Percentiles rank a stretch among this genome's conserved stretches.
Evolutionary conservation across 192 early-diverging fungal species (phyloP).

Genomic region (Umbelopsis ramanniana): DNA sequence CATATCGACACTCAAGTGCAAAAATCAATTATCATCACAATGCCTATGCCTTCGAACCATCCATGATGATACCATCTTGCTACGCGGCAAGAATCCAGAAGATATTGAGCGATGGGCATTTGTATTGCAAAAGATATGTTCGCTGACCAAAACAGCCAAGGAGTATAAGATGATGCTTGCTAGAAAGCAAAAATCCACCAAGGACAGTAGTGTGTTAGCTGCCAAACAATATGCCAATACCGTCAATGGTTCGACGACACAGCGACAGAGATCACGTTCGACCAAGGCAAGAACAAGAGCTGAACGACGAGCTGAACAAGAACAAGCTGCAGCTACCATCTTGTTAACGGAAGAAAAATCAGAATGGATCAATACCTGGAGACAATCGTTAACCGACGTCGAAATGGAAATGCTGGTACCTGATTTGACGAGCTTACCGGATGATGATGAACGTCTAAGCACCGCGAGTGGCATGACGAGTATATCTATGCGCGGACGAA

Average conservation of each 20-base stretch:
- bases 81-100: constrained; percentile 4
- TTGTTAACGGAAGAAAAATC: constrained; percentile 8
- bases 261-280: constrained; percentile 10
- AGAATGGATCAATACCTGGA: constrained; percentile 13
- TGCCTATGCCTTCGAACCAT: constrained; percentile 20
- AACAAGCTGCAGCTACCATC: not conserved
- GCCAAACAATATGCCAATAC: not conserved
- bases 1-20: constrained; percentile 8
- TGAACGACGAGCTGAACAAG: constrained; percentile 13
- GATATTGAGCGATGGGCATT: constrained; percentile 21
- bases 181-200: not conserved
- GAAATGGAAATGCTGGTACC: constrained; percentile 20
- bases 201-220: not conserved
- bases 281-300: constrained; percentile 5
- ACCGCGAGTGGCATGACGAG: constrained; percentile 6
- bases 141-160: not conserved
- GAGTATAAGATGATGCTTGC: constrained; percentile 5
- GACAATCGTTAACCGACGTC: constrained; percentile 9
- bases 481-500: constrained; percentile 14
- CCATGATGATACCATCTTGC: not conserved
- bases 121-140: constrained; percentile 16
- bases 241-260: not conserved
- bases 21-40: not conserved
- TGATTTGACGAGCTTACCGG: constrained; percentile 11
- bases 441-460: not conserved